A percentile compares a stretch with the other conserved stretches of the same genome.
Conservation (phyloP, 2,329 filamentous ascomycete species). For the Hypoxylon sp. region DNA sequence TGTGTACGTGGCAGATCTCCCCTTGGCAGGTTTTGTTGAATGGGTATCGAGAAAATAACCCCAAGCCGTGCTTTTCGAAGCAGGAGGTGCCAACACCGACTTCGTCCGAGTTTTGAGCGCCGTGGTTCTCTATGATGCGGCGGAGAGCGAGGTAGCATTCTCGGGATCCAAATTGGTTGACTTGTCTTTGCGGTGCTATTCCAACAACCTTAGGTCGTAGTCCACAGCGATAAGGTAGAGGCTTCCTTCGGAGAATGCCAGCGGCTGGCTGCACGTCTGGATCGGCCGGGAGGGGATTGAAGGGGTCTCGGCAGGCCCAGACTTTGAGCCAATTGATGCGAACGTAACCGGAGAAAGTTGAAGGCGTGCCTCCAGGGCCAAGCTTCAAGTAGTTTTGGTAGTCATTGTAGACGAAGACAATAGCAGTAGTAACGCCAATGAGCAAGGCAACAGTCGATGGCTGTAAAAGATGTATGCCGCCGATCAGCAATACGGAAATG, state of each 20-base stretch:
- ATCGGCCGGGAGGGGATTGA: slow-evolving; percentile 64
- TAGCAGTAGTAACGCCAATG: slow-evolving; percentile 58
- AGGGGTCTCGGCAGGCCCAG: slow-evolving; percentile 76
- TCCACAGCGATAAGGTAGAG: slow-evolving; percentile 69
- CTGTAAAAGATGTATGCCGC: slow-evolving; percentile 61
- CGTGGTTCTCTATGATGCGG: slow-evolving; percentile 61
- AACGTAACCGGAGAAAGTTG: slow-evolving; percentile 76
- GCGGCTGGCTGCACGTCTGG: slow-evolving; percentile 59
- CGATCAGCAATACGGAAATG: slow-evolving; percentile 56
- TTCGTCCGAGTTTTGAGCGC: slow-evolving; percentile 52
- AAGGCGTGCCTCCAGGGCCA: slow-evolving; percentile 81
- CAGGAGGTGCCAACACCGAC: slow-evolving; percentile 74
- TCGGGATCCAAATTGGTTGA: slow-evolving; percentile 68
- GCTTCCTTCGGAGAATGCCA: slow-evolving; percentile 64
- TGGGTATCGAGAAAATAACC: slow-evolving; percentile 73
- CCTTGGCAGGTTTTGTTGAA: slow-evolving; percentile 77
- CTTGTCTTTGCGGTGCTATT: slow-evolving; percentile 83
- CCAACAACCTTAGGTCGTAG: slow-evolving; percentile 73
- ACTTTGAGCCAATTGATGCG: slow-evolving; percentile 76
- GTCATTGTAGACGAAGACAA: slow-evolving; percentile 70
- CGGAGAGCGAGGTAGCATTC: slow-evolving; percentile 65
- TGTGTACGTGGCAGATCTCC: slow-evolving; percentile 85
- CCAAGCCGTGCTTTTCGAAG: slow-evolving; percentile 83
- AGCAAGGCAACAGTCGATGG: slow-evolving; percentile 58
- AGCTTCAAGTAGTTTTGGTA: slow-evolving; percentile 79